Evolutionary conservation across 148 eudicot species (phyloP).

Genomic region (Dianthus caryophyllus): DNA sequence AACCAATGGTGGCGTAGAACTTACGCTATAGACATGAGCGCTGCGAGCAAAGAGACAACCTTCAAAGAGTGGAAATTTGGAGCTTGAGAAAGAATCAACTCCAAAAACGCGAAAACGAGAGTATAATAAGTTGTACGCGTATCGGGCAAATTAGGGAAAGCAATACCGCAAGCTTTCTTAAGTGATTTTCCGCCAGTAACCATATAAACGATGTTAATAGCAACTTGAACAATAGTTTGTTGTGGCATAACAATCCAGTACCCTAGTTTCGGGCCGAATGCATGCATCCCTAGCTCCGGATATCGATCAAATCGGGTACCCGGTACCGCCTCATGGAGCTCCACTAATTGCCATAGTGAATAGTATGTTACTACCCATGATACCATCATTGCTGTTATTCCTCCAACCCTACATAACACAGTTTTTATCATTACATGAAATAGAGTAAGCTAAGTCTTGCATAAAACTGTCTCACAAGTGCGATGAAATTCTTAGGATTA

Average conservation of each 20-base stretch:
- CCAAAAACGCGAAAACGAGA: constrained; percentile 12
- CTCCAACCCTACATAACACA: constrained; percentile 42
- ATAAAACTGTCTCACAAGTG: no score
- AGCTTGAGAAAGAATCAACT: constrained; percentile 19
- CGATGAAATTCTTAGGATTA: no score
- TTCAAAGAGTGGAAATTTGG: constrained; percentile 25
- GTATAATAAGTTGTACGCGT: constrained; percentile 3
- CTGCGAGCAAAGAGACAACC: constrained; percentile 18
- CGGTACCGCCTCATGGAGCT: constrained; percentile 41
- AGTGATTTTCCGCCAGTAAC: constrained; percentile 27
- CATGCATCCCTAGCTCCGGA: constrained; percentile 36
- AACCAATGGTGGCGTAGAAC: neutral
- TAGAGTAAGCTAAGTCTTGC: no score
- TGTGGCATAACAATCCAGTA: constrained; percentile 23
- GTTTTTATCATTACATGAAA: no score
- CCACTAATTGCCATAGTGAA: constrained; percentile 44
- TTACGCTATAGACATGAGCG: constrained; percentile 20
- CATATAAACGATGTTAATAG: constrained; percentile 22
- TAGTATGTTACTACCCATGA: constrained; percentile 39
- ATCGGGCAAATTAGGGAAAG: no score
- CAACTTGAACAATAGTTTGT: constrained; percentile 18
- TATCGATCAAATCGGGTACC: constrained; percentile 39
- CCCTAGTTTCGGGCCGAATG: constrained; percentile 32
- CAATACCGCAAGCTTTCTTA: no score
- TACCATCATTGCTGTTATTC: constrained; percentile 30